Evolutionary conservation across 305 asterid genomes (phyloP), one percentile per base, ranked within the genome.

Genomic region (Rubia balearica): DNA sequence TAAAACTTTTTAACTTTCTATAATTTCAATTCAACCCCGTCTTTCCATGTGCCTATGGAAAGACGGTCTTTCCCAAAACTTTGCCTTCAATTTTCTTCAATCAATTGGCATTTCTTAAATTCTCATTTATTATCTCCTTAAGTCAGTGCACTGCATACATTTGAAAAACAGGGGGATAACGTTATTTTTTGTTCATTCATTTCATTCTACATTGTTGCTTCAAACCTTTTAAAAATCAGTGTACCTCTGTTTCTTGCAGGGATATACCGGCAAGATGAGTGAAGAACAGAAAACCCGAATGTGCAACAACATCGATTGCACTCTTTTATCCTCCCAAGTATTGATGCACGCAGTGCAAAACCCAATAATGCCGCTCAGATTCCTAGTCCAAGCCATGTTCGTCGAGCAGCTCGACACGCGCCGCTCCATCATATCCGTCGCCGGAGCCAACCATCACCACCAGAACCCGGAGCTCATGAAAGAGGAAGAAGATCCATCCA

Each of bases 351-450:
- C 96, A 0, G 98, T 91, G 1, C 98, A 91, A 72, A 91, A 89
- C 67, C 89, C 98, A 0, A 77, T 81, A 73, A 85, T 91, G 96
- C 96, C 98, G 7, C 79, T 91, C 1, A 62, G 96, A 19, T 89
- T 91, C 75, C 85, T 89, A 0, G 93, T 89, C 79, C 98, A 91
- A 77, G 98, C 96, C 81, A 91, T 91, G 98, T 91, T 89, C 81
- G 80, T 89, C 69, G 94, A 91, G 80, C 98, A 91, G 78, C 86
- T 89, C 8, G 83, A 81, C 87, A 91, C 98, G 14, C 94, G 98
- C 73, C 90, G 87, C 76, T 82, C 89, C 63, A 82, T 89, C 81
- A 71, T 89, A 77, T 76, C 89, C 49, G 85, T 79, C 8, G 77
- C 89, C 0, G 81, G 72, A 78, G 77, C n/a, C 22, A 77, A 24